These are phyloP conservation scores for Calvatia gigantea DNA, from an alignment of 768 basidiomycete genomes.

Conservation along the genomic window DNA sequence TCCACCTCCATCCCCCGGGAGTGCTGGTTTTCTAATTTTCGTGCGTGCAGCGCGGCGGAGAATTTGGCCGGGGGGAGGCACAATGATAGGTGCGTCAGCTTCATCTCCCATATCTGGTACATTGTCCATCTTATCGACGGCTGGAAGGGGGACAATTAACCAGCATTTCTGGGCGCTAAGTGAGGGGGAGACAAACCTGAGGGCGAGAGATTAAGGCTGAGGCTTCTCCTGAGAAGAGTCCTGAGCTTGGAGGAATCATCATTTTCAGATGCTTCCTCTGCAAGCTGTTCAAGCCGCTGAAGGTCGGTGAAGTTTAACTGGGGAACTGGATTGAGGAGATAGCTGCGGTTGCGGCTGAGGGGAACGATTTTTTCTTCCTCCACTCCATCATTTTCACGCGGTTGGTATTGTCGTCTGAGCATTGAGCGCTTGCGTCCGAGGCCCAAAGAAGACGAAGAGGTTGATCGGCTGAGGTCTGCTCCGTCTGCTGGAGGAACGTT, in stretches of 20 bases:
- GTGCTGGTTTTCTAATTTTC: conserved; percentile 85
- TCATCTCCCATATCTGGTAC: conserved; percentile 71
- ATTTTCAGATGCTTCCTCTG: conserved; percentile 82
- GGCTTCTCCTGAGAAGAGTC: conserved; percentile 76
- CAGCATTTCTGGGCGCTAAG: conserved; percentile 6
- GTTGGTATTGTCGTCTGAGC: conserved; percentile 92
- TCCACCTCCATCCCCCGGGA: conserved; percentile 74
- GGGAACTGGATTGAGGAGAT: conserved; percentile 68
- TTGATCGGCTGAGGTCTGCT: conserved; percentile 20
- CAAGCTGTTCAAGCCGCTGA: conserved; percentile 91
- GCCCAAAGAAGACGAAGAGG: conserved; percentile 36
- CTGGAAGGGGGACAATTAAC: conserved; percentile 31
- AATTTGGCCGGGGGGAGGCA: conserved; percentile 84
- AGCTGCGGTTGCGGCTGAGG: conserved; percentile 63
- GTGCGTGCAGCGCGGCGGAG: conserved; percentile 91
- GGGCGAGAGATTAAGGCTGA: conserved; percentile 83
- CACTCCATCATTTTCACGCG: conserved; percentile 70
- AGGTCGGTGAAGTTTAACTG: conserved; percentile 91
- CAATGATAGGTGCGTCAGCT: conserved; percentile 87
- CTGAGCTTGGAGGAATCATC: conserved; percentile 81
- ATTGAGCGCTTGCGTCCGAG: conserved; percentile 89
- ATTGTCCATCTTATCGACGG: conserved; percentile 65
- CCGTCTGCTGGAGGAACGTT: conserved; percentile 46
- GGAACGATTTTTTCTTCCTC: conserved; percentile 69
- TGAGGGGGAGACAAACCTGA: conserved; percentile 59